Conservation (phyloP, 108 stramenopile species). For the Chaetoceros tenuissimus region DNA sequence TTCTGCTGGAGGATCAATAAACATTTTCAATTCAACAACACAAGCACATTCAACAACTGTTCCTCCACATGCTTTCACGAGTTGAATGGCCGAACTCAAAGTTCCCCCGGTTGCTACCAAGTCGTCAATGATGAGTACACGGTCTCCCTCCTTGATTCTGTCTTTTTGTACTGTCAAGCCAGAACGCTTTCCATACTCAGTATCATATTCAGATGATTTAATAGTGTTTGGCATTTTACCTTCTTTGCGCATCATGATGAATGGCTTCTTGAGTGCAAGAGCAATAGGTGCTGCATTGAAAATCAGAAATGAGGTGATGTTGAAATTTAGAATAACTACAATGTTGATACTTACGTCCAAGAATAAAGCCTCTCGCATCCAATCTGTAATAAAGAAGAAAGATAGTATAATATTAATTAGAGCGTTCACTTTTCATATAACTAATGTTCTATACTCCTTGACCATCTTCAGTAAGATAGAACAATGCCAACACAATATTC, state of each 20-base stretch:
- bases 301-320: too few relatives aligned
- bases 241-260: slow-evolving; percentile 97
- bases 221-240: slow-evolving; percentile 97
- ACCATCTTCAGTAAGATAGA: neutral
- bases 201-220: slow-evolving; percentile 71
- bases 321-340: too few relatives aligned
- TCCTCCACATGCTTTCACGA: slow-evolving; percentile 69
- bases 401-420: too few relatives aligned
- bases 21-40: slow-evolving; percentile 88
- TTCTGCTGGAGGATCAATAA: slow-evolving; percentile 66
- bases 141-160: slow-evolving; percentile 74
- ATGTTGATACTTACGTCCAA: too few relatives aligned
- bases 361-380: slow-evolving; percentile 93
- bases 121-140: slow-evolving; percentile 95
- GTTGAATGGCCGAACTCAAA: slow-evolving; percentile 54
- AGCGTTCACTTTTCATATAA: too few relatives aligned
- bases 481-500: slow-evolving; percentile 1
- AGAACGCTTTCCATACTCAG: slow-evolving; percentile 91
- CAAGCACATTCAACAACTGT: slow-evolving; percentile 84
- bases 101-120: slow-evolving; percentile 98
- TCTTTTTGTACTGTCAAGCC: slow-evolving; percentile 86
- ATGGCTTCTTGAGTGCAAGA: slow-evolving; percentile 90
- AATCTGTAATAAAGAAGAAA: slow-evolving; percentile 20
- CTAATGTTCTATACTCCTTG: too few relatives aligned
- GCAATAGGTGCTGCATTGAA: slow-evolving; percentile 97